Evolutionary conservation across 2,329 filamentous ascomycete species (phyloP).

Genomic region (Cercospora sojina): DNA sequence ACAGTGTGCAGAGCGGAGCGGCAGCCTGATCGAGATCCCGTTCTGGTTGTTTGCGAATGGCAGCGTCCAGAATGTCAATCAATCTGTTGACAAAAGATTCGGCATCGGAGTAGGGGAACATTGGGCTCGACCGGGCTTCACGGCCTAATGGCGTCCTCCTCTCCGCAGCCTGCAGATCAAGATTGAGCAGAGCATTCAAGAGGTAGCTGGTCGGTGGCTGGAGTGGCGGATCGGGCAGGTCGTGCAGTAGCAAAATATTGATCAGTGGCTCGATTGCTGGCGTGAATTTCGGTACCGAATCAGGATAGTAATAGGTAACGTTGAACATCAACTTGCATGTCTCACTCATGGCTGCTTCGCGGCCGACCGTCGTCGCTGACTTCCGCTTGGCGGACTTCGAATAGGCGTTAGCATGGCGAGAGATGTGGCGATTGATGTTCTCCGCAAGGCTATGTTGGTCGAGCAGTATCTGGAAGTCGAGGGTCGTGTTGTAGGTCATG

Average conservation of each 20-base stretch:
- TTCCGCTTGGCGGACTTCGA: constrained; percentile 46
- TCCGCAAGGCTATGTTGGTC: constrained; percentile 65
- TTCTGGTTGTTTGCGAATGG: constrained; percentile 63
- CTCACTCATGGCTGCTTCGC: constrained; percentile 77
- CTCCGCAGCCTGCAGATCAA: constrained; percentile 58
- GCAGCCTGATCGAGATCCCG: constrained; percentile 70
- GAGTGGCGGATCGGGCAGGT: constrained; percentile 64
- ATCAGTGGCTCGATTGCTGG: constrained; percentile 68
- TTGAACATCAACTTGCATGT: constrained; percentile 89
- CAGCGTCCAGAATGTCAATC: constrained; percentile 66
- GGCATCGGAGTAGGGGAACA: constrained; percentile 66
- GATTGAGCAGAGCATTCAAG: constrained; percentile 77
- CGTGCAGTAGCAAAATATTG: constrained; percentile 63
- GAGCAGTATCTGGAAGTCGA: constrained; percentile 65
- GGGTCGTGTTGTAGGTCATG: constrained; percentile 71
- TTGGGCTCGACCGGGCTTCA: constrained; percentile 43
- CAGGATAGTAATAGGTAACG: constrained; percentile 70
- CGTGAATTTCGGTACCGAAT: constrained; percentile 62
- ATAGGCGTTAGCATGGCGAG: constrained; percentile 55
- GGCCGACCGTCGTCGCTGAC: constrained; percentile 54
- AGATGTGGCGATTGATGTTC: constrained; percentile 65
- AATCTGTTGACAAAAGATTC: constrained; percentile 63
- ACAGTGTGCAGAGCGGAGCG: constrained; percentile 58
- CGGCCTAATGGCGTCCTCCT: constrained; percentile 26
- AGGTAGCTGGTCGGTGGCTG: constrained; percentile 70